phyloP scores from a whole-genome alignment of 2,329 filamentous ascomycete genomes.

The Drechslera avenae region DNA sequence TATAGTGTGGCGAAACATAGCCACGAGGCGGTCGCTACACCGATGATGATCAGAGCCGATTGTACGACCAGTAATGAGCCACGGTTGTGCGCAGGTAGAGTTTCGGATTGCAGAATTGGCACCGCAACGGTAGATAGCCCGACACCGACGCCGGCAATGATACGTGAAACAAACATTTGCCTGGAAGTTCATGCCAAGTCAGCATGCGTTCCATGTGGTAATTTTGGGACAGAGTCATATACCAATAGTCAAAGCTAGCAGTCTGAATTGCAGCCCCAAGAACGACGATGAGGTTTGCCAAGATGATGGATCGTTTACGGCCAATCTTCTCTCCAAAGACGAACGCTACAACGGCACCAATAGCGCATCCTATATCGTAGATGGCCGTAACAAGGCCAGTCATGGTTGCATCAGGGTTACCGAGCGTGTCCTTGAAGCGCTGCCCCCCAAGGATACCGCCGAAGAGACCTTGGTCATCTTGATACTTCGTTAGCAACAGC shows the following conservation, averaged over 20 bases:
- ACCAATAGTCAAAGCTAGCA: constrained; percentile 33
- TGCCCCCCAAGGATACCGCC: constrained; percentile 31
- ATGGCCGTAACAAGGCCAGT: constrained; percentile 48
- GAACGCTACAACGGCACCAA: constrained; percentile 45
- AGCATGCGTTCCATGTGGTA: not conserved
- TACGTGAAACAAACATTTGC: constrained; percentile 42
- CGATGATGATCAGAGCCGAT: constrained; percentile 23
- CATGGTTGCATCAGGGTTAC: constrained; percentile 17
- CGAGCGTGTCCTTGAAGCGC: constrained; percentile 26
- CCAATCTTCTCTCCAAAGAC: constrained; percentile 63
- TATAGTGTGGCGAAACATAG: constrained; percentile 21
- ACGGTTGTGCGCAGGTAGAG: constrained; percentile 26
- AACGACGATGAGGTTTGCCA: constrained; percentile 54
- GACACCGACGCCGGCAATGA: constrained; percentile 52
- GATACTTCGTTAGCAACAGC: not conserved
- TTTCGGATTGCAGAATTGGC: constrained; percentile 53
- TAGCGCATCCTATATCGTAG: constrained; percentile 50
- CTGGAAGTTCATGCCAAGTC: not conserved
- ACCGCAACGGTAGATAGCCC: constrained; percentile 56
- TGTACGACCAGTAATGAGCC: constrained; percentile 20
- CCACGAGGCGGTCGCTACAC: constrained; percentile 23
- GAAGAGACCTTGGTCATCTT: constrained; percentile 35
- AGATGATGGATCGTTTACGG: constrained; percentile 60
- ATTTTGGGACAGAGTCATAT: not conserved
- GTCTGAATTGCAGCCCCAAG: constrained; percentile 43